Base-by-base conservation (phyloP, 2,329 filamentous ascomycete species). In the Ophiostoma pallidulum region DNA sequence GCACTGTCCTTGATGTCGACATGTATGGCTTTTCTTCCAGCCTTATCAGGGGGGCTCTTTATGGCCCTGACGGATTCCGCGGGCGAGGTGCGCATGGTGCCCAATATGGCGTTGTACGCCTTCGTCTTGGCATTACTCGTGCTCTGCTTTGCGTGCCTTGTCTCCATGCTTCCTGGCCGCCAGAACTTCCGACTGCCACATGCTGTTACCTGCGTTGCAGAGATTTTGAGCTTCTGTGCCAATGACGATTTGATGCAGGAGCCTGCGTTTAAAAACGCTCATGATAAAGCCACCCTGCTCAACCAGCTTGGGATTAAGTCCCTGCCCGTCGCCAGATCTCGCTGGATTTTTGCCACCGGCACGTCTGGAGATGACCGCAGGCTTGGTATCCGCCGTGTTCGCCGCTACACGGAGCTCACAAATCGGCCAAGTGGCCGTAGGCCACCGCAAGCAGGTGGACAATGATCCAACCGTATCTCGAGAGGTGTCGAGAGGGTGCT, bases 201-300 rank as follows among this genome's bases (percentile, higher is more conserved):
- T 60, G 73, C 74, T 5, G 80, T 86, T 35, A 77, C 74, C 51
- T 86, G 77, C 40, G 71, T 94, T 16, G 84, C 85, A 1, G 87
- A 90, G 60, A 71, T 90, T 19, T 75, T 94, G 56, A 83, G 80
- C 59, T 90, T 91, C 61, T 71, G 91, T 36, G 80, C 86, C 50
- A 81, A 82, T 55, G 82, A 81, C 37, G 82, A 83, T 20, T 69
- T 94, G 16, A 69, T 86, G 2, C 71, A 76, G 5, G 89, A 95
- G 58, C 73, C 80, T 9, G 77, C 84, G 0, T 91, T 96, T 60
- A 74, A 80, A 43, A 75, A 80, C 32, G 78, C 52, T 26, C 56
- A 83, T 3, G 80, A 73, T n/a, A 82, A 81, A 54, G 70, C 70
- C 0, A 83, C 89, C 54, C 73, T 96, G 18, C 73, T 82, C 19